Conservation (phyloP, 257 asterid genomes). For the Galeopsis tetrahit region DNA sequence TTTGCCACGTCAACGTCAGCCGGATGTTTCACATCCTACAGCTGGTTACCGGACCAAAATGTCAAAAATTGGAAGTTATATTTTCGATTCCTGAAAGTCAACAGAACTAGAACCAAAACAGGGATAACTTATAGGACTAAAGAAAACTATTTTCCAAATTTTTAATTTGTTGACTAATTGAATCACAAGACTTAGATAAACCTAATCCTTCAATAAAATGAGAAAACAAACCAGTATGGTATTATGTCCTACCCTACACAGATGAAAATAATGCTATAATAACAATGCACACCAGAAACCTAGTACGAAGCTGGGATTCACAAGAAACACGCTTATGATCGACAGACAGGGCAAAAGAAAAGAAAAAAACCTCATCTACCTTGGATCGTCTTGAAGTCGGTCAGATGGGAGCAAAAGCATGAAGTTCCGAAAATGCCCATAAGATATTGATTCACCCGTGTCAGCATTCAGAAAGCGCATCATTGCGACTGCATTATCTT, state of each 20-base stretch:
- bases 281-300: constrained; percentile 7
- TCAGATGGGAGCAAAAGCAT: constrained; percentile 98
- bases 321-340: constrained; percentile 17
- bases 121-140: too few relatives aligned
- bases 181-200: constrained; percentile 18
- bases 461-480: constrained; percentile 97
- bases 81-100: too few relatives aligned
- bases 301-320: not conserved
- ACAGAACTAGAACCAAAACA: too few relatives aligned
- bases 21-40: too few relatives aligned
- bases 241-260: not conserved
- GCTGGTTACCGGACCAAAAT: too few relatives aligned
- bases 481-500: constrained; percentile 99
- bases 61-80: too few relatives aligned
- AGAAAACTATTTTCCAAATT: too few relatives aligned
- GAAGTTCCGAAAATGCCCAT: constrained; percentile 96
- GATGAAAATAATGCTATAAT: not conserved
- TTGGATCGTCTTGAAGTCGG: constrained; percentile 97
- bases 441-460: constrained; percentile 91
- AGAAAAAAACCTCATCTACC: constrained; percentile 62
- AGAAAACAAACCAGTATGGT: not conserved
- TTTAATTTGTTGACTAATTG: not conserved
- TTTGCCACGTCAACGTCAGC: too few relatives aligned
- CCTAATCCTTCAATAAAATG: constrained; percentile 9
- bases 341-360: not conserved